A percentile compares a stretch with the other conserved stretches of the same genome.
phyloP scores from a whole-genome alignment of 176 grass and related monocot genomes.

The Dactylis glomerata region DNA sequence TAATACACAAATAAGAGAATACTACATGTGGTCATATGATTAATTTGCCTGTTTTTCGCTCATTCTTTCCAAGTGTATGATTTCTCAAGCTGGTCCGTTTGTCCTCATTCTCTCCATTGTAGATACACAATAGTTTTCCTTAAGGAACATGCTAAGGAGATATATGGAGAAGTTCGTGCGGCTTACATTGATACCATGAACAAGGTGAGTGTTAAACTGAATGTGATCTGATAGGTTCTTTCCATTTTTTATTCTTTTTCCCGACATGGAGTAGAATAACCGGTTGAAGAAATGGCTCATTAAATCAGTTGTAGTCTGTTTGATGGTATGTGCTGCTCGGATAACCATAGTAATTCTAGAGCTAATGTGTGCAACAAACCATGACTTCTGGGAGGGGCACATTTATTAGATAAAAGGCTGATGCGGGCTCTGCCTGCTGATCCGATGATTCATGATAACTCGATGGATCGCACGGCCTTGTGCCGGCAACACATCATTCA shows the following conservation, averaged over 20 bases:
- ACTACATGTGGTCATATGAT: background rate
- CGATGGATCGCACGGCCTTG: no score
- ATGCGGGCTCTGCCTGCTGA: no score
- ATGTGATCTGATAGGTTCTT: slow-evolving; percentile 15
- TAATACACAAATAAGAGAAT: background rate
- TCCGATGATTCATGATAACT: no score
- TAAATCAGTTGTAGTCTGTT: no score
- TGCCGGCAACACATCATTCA: no score
- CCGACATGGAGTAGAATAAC: background rate
- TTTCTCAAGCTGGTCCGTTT: slow-evolving; percentile 5
- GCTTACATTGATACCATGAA: slow-evolving; percentile 99
- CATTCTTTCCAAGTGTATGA: background rate
- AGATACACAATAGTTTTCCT: slow-evolving; percentile 86
- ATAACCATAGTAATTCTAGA: no score
- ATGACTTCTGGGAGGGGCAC: no score
- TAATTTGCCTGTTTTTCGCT: background rate
- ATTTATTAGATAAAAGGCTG: no score
- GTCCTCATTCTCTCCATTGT: background rate
- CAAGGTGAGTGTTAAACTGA: slow-evolving; percentile 59
- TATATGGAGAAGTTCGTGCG: slow-evolving; percentile 87
- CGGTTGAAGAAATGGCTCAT: no score
- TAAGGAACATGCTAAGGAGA: slow-evolving; percentile 98
- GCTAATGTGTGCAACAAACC: no score
- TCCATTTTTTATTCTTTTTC: background rate
- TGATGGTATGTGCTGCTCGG: no score